Percentiles rank a stretch among this genome's conserved stretches.
These are phyloP conservation scores for Trichocladium uniseriatum DNA, from an alignment of 495 filamentous ascomycete species.

Conservation along the genomic window DNA sequence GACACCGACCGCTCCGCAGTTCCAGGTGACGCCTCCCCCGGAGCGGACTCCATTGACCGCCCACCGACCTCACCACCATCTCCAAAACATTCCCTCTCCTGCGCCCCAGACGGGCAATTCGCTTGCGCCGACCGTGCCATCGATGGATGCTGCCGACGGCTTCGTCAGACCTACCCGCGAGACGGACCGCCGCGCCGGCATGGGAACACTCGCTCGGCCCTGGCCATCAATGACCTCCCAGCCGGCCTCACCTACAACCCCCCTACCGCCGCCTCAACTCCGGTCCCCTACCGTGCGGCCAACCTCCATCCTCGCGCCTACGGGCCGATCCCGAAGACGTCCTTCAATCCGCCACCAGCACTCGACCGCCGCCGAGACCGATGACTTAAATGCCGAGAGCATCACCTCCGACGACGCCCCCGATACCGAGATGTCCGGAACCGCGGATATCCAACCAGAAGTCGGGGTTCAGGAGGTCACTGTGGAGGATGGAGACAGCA, in stretches of 20 bases:
- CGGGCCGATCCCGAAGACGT: conserved; percentile 44
- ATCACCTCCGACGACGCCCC: conserved; percentile 58
- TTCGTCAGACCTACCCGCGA: conserved; percentile 80
- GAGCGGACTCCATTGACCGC: conserved; percentile 57
- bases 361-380: conserved; percentile 75
- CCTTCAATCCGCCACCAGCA: conserved; percentile 81
- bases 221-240: conserved; percentile 60
- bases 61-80: conserved; percentile 48
- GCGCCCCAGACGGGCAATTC: conserved; percentile 53
- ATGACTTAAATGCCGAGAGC: conserved; percentile 77
- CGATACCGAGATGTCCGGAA: conserved; percentile 58
- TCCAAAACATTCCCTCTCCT: conserved; percentile 45
- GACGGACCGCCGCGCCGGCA: conserved; percentile 75
- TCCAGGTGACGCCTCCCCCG: conserved; percentile 61
- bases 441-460: conserved; percentile 65
- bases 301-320: conserved; percentile 39
- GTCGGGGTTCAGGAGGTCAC: conserved; percentile 71
- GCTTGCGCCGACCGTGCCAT: conserved; percentile 56
- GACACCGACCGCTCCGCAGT: conserved; percentile 55
- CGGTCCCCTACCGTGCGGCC: conserved; percentile 45
- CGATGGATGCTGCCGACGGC: conserved; percentile 64
- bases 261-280: conserved; percentile 53
- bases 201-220: conserved; percentile 62
- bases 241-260: conserved; percentile 89
- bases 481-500: conserved; percentile 66